Evolutionary conservation across 257 asterid genomes (phyloP), one percentile per base, ranked within the genome.

Genomic region (Jacaranda copaia): DNA sequence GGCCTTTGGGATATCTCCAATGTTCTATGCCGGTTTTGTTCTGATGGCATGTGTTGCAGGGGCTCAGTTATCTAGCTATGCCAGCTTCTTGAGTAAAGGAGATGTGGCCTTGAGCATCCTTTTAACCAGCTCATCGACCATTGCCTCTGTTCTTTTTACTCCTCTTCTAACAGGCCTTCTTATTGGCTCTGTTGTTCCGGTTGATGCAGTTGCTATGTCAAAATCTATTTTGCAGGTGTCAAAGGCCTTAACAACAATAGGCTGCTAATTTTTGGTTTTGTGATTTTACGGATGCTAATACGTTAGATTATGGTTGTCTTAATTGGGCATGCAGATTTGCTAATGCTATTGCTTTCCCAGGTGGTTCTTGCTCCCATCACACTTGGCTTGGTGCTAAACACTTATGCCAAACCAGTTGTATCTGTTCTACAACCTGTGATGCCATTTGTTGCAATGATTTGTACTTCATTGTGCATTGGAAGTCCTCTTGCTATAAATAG

Each of bases 61-160:
- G 73, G 98, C 99, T 42, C 99, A 96, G 80, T 82, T 96, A 35
- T 96, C 99, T 8, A 96, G 99, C 80, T 96, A 96, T 45, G 99
- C 97, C 46, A 96, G 97, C 85, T 96, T 90, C 89, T 84, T 96
- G 87, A 90, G 99, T 85, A 93, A 91, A 81, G 94, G 97, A 16
- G 96, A 96, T 57, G 96, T 96, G 70, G 99, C 99, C 1, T 84
- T 96, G 83, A 96, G 99, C 88, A 91, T 96, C 60, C 92, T 96
- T 53, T 82, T 96, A 89, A 90, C 97, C 18, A 93, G 99, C 84
- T 83, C 94, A 1, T 86, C 97, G n/a, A 96, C 98, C 75, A 90
- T 96, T 42, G 97, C 97, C 40, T 93, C 99, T 0, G 97, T 92
- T 79, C 84, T 92, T 63, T 77, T 91, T 57, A 93, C 99, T 77